Base-by-base conservation (phyloP, 1,139 yeast species). In the Candida sp. region DNA sequence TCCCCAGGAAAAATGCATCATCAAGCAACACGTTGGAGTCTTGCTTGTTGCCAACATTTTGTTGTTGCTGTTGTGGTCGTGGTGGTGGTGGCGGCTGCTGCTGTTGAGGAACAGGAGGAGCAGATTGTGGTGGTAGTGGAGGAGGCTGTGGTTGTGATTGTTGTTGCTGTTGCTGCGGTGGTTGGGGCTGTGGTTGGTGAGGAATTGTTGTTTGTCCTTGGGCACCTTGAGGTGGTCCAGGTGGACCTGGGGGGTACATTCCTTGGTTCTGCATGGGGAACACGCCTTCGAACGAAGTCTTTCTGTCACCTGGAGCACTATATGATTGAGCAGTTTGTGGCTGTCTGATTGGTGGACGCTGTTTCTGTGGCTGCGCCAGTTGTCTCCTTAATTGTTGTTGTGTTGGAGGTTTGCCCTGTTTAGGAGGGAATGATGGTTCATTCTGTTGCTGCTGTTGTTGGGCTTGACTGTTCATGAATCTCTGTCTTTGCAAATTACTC, bases 401-500 rank as follows among this genome's bases (percentile, higher is more conserved):
- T 17, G 44, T 3, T 11, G 28, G 7, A 23, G 12, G 44, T 22
- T 42, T 42, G 7, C 12, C 34, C 6, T 30, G 28, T 12, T 23
- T 31, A 2, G 12, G 28, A 31, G 31, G 7, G 8, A 38, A 9
- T 8, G 42, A 38, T 26, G 11, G 42, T 3, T 38, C 42, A n/a
- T 26, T 26, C 25, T 42, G 45, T 25, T 22, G 44, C 38, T 54
- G 60, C 22, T 56, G 55, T 33, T 54, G 61, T 17, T 57, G 59
- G 31, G 52, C 63, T 51, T 62, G 67, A 44, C 65, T 68, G 50
- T 63, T 62, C 55, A 65, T 46, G 44, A 61, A 62, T 49, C 66
- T 70, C 33, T 63, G 63, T 53, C 63, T 59, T 47, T 66, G 72
- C 38, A 63, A 44, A 50, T 65, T 61, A 47, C 66, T 66, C 48